phyloP scores from a whole-genome alignment of 2,329 filamentous ascomycete species.

The Cercospora berteroae region DNA sequence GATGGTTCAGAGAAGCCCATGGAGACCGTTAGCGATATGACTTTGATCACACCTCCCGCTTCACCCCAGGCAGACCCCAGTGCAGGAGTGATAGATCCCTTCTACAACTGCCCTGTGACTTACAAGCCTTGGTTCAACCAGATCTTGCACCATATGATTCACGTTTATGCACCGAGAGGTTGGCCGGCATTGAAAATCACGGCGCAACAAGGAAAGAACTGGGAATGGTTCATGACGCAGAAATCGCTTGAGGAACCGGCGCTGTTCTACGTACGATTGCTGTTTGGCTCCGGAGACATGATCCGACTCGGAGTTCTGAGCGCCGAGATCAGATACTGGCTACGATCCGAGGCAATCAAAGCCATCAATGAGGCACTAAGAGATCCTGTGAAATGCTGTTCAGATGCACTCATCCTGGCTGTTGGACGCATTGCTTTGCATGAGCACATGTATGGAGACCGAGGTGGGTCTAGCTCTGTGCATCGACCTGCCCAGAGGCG shows the following conservation, averaged over 20 bases:
- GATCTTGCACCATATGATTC: conserved; percentile 38
- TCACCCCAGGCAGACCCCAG: conserved; percentile 20
- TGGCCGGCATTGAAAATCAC: conserved; percentile 38
- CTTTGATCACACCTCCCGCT: conserved; percentile 24
- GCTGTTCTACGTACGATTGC: conserved; percentile 37
- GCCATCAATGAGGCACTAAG: conserved; percentile 32
- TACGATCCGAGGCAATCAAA: conserved; percentile 33
- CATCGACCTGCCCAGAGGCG: conserved; percentile 37
- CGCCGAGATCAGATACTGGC: conserved; percentile 30
- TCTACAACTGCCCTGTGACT: conserved; percentile 36
- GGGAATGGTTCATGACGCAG: conserved; percentile 38
- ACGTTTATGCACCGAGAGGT: conserved; percentile 36
- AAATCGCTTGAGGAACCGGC: conserved; percentile 36
- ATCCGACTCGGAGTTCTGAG: conserved; percentile 28
- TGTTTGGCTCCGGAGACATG: conserved; percentile 37
- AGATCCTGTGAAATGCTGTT: conserved; percentile 24
- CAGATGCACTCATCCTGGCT: conserved; percentile 32
- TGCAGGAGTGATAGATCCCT: conserved; percentile 29
- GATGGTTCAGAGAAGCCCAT: conserved; percentile 24
- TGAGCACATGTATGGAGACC: conserved; percentile 38
- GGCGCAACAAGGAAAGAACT: conserved; percentile 30
- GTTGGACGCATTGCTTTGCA: conserved; percentile 38
- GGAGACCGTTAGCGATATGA: conserved; percentile 13
- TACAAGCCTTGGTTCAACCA: conserved; percentile 34
- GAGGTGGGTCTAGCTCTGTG: conserved; percentile 30